Conservation (phyloP, 2,329 filamentous ascomycete genomes). For the Hymenoscyphus occultus region DNA sequence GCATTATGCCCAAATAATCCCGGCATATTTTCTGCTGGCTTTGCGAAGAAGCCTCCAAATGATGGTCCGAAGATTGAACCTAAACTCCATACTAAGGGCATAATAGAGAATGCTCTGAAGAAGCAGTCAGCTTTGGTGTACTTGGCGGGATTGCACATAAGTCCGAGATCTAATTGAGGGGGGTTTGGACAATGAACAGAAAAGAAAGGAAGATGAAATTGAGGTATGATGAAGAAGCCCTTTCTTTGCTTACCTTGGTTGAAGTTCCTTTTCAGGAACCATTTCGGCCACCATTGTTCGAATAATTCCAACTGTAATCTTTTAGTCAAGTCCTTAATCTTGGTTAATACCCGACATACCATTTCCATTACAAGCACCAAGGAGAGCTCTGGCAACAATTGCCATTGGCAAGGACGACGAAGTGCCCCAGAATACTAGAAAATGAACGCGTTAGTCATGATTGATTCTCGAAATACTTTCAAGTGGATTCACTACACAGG, state of each 20-base stretch:
- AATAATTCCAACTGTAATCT: conserved; percentile 72
- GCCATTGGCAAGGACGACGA: conserved; percentile 78
- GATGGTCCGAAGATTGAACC: conserved; percentile 85
- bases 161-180: neutral
- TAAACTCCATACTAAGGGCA: conserved; percentile 88
- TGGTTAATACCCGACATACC: conserved; percentile 40
- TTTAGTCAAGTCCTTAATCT: neutral
- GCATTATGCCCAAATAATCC: conserved; percentile 61
- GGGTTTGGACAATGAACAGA: neutral
- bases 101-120: conserved; percentile 75
- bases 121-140: neutral
- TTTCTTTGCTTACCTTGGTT: conserved; percentile 52
- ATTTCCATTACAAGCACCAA: conserved; percentile 85
- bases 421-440: conserved; percentile 66
- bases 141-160: neutral
- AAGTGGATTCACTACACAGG: neutral
- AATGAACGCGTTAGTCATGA: neutral
- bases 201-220: neutral
- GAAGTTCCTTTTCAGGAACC: conserved; percentile 81
- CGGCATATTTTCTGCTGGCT: conserved; percentile 74
- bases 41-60: conserved; percentile 82
- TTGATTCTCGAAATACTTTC: neutral
- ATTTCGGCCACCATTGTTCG: conserved; percentile 90
- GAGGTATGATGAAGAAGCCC: neutral
- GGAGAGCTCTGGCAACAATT: conserved; percentile 71